Conservation (phyloP, 257 asterid species). For the Plantago major region DNA sequence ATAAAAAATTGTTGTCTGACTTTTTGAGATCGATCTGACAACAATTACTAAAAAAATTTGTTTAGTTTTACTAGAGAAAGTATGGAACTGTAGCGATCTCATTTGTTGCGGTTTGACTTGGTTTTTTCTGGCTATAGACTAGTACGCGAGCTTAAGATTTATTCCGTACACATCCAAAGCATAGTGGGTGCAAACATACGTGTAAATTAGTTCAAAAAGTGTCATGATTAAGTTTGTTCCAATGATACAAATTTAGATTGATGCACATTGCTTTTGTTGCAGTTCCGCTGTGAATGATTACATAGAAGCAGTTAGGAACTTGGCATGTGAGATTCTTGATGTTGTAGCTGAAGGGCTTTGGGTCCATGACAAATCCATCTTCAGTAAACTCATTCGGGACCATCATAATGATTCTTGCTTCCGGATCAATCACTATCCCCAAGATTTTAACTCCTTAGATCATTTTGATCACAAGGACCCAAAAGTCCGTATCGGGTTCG, state of each 20-base stretch:
- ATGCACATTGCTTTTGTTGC: slow-evolving; percentile 17
- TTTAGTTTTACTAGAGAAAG: no score
- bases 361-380: slow-evolving; percentile 29
- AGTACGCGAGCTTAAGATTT: no score
- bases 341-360: slow-evolving; percentile 50
- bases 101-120: no score
- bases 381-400: slow-evolving; percentile 46
- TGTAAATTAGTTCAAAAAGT: no score
- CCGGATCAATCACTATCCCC: slow-evolving; percentile 67
- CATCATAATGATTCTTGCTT: slow-evolving; percentile 61
- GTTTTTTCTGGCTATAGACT: no score
- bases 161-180: no score
- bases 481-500: slow-evolving; percentile 57
- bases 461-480: neutral
- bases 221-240: no score
- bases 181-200: no score
- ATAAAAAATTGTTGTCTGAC: no score
- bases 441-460: slow-evolving; percentile 11
- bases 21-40: no score
- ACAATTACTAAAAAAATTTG: no score
- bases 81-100: no score
- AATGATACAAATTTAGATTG: neutral
- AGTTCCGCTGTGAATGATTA: slow-evolving; percentile 54
- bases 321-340: slow-evolving; percentile 61
- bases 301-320: slow-evolving; percentile 43